phyloP scores from a whole-genome alignment of 2,329 filamentous ascomycete genomes.

The Aspergillus tanneri region DNA sequence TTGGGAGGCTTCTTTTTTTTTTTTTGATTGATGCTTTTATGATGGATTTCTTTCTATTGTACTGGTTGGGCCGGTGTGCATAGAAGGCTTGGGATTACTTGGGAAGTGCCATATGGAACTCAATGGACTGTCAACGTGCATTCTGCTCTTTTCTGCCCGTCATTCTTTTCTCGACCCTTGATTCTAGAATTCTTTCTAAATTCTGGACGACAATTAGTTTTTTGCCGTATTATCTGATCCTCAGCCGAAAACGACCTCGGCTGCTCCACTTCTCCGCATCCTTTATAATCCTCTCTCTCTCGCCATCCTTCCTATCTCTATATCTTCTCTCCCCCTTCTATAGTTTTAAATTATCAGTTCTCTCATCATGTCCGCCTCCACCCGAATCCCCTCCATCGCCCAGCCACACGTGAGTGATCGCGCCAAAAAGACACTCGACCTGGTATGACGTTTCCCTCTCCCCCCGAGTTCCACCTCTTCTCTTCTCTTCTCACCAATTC shows the following conservation, averaged over 20 bases:
- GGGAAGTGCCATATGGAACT: constrained; percentile 1
- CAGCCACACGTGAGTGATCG: constrained; percentile 72
- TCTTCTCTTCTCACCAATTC: not conserved
- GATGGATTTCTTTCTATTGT: not conserved
- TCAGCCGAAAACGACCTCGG: constrained; percentile 10
- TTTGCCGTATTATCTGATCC: too few relatives aligned
- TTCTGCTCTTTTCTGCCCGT: too few relatives aligned
- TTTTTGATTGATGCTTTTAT: too few relatives aligned
- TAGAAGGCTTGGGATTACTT: not conserved
- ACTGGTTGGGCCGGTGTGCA: not conserved
- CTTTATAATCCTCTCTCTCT: constrained; percentile 7
- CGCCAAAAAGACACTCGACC: constrained; percentile 78
- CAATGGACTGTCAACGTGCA: not conserved
- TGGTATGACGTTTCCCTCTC: constrained; percentile 52
- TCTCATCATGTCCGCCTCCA: constrained; percentile 49
- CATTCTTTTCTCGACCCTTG: too few relatives aligned
- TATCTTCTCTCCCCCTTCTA: not conserved
- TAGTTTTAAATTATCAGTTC: not conserved
- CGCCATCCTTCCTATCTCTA: not conserved
- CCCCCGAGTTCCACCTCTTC: not conserved
- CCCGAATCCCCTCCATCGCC: constrained; percentile 59
- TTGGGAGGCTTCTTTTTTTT: not conserved
- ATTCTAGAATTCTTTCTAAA: too few relatives aligned
- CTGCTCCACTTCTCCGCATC: constrained; percentile 17
- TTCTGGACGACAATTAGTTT: too few relatives aligned